Evolutionary conservation across 2,329 filamentous ascomycete genomes (phyloP), one percentile per base, ranked within the genome.

Genomic region (Trichophyton equinum): DNA sequence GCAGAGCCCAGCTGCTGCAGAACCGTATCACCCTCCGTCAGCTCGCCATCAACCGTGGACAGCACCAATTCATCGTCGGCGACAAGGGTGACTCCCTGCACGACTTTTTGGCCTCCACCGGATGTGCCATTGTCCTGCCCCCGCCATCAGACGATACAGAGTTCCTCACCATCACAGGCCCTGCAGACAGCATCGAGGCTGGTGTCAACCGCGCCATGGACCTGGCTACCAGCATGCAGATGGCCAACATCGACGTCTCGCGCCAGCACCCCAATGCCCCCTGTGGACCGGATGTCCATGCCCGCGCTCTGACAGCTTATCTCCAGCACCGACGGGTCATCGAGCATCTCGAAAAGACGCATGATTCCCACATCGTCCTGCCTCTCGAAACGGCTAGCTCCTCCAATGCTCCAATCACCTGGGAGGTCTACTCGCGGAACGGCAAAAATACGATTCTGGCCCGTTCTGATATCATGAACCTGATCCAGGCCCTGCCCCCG

Each of bases 1-100:
- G 85, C 57, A 83, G 86, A 62, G 89, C 85, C 5, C 83, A 86
- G 63, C 82, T 92, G 69, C 82, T 99, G 22, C 85, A 86, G 66
- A 83, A 84, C 62, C 84, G 89, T 71, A 79, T 97, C 57, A 83
- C 86, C 47, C 78, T 94, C 57, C 85, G 94, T 67, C 86, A 95
- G 73, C 78, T 91, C 47, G 83, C 87, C 4, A 89, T 97, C 67
- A 88, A 92, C 73, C 86, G 87, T 64, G 90, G 89, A 57, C 85
- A 90, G 58, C 94, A 97, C 72, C 91, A 95, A 72, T 97, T 96
- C 78, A 94, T 99, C 70, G 85, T 96, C 64, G 92, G 92, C 58
- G 85, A 92, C 64, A 83, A 86, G 64, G 91, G 89, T 63, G 82
- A 88, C 64, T 85, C 89, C 18, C 79, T 89, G 38, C 85, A 96